Evolutionary conservation across 2,329 filamentous ascomycete genomes (phyloP).

Genomic region (Alternaria tenuissima): DNA sequence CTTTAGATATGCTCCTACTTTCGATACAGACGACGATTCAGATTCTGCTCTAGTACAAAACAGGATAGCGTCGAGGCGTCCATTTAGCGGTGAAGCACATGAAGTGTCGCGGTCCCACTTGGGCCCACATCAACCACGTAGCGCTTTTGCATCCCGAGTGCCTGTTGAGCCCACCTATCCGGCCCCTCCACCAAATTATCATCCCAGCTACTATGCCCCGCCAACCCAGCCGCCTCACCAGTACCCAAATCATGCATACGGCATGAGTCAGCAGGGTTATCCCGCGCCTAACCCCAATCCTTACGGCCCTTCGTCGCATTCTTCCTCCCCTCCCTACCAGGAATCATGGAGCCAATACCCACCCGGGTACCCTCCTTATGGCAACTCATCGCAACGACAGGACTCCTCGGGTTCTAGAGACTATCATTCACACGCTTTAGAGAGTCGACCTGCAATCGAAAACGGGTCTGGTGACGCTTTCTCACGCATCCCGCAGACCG

Average conservation of each 20-base stretch:
- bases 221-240: conserved; percentile 45
- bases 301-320: conserved; percentile 48
- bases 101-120: conserved; percentile 37
- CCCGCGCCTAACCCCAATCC: conserved; percentile 35
- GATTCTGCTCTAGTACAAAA: conserved; percentile 41
- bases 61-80: conserved; percentile 30
- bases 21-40: conserved; percentile 45
- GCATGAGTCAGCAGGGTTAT: conserved; percentile 47
- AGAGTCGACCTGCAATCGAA: conserved; percentile 45
- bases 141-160: conserved; percentile 47
- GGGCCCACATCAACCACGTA: conserved; percentile 40
- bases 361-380: conserved; percentile 47
- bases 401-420: conserved; percentile 50
- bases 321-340: conserved; percentile 49
- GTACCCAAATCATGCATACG: conserved; percentile 45
- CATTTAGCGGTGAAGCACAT: conserved; percentile 41
- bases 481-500: conserved; percentile 48
- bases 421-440: conserved; percentile 40
- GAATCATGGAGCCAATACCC: conserved; percentile 48
- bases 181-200: conserved; percentile 69
- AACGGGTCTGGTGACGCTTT: conserved; percentile 50
- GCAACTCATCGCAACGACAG: conserved; percentile 47
- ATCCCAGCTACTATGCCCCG: conserved; percentile 48
- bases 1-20: conserved; percentile 39
- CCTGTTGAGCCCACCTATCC: conserved; percentile 45